These are phyloP conservation scores for Purpureocillium takamizusanense DNA, from an alignment of 2,329 filamentous ascomycete genomes.

Conservation along the genomic window DNA sequence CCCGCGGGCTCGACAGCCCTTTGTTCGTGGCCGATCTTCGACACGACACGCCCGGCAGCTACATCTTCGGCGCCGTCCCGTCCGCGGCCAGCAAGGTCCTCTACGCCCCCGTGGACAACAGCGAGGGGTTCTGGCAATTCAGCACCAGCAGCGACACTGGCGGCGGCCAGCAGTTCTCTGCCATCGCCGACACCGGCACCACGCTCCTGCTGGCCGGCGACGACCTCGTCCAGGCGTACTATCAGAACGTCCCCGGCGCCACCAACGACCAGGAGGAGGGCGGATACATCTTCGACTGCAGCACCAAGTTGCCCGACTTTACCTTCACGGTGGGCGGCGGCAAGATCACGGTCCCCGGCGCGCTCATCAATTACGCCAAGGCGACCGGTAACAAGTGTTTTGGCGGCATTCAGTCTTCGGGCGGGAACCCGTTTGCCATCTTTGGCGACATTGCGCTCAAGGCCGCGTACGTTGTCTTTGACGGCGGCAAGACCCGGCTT, in stretches of 20 bases:
- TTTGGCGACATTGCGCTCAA: slow-evolving; percentile 55
- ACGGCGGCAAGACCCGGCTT: slow-evolving; percentile 21
- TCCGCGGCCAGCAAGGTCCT: slow-evolving; percentile 48
- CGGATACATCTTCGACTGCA: slow-evolving; percentile 39
- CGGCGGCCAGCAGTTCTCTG: slow-evolving; percentile 23
- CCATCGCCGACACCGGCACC: slow-evolving; percentile 51
- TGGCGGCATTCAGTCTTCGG: slow-evolving; percentile 56
- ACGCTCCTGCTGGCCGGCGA: slow-evolving; percentile 53
- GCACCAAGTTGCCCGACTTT: slow-evolving; percentile 35
- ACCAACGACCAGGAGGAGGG: slow-evolving; percentile 26
- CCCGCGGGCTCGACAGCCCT: slow-evolving; percentile 17
- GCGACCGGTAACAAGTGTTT: slow-evolving; percentile 49
- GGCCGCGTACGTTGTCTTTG: slow-evolving; percentile 50
- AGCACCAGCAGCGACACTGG: slow-evolving; percentile 13
- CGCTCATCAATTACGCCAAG: slow-evolving; percentile 44
- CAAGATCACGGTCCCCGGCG: slow-evolving; percentile 46
- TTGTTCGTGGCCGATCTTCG: slow-evolving; percentile 25
- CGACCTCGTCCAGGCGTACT: slow-evolving; percentile 39
- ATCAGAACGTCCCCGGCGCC: slow-evolving; percentile 34
- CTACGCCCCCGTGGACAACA: slow-evolving; percentile 46
- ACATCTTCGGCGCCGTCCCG: slow-evolving; percentile 50
- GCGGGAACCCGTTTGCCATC: slow-evolving; percentile 39
- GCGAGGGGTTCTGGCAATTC: slow-evolving; percentile 57
- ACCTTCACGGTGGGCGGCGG: slow-evolving; percentile 48
- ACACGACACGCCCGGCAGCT: slow-evolving; percentile 47